Evolutionary conservation across 148 eudicot genomes (phyloP), one percentile per base, ranked within the genome.

Genomic region (Beta vulgaris): DNA sequence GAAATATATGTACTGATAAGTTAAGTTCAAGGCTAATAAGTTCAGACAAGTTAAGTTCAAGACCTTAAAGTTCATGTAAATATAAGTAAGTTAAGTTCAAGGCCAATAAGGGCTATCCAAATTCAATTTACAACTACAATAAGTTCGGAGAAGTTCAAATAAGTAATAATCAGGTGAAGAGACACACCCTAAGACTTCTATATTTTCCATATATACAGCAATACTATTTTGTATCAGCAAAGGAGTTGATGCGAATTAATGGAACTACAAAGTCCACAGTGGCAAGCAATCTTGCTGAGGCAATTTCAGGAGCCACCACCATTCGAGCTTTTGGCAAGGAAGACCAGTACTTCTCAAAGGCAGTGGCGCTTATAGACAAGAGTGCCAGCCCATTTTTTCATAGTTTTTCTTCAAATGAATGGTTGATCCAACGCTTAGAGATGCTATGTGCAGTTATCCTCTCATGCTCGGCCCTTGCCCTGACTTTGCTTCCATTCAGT

Each of bases 371-470:
- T 37, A 77, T 88, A 36, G 91, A 88, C 67, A 75, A 42, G 25
- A 86, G 81, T 75, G 89, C 87, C 25, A 82, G 78, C 71, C 76
- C 87, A 26, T 86, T 82, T 69, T 88, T 88, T 77, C 87, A 88
- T 37, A 82, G 75, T 63, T 88, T 86, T 54, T 66, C 89, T 25
- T 86, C 87, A 48, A 86, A 84, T 48, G 89, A 88, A 78, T 88
- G 91, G 91, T 69, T 88, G 69, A 86, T 86, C 46, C 88, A 80
- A 73, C 86, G 91, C 21, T 74, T 88, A n/a, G 91, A 88, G 81
- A 64, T 82, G 34, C 72, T 88, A 49, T 80, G 87, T 70, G 85
- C 85, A 11, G 42, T 81, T 31, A 77, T 84, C 40, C 83, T 88
- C 32, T 78, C 87, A 14, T 80, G 77, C 55, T 78, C 91, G 29